Percentiles rank a stretch among this genome's conserved stretches.
Evolutionary conservation across 2,329 filamentous ascomycete genomes (phyloP).

Genomic region (Drechslerella stenobrocha): DNA sequence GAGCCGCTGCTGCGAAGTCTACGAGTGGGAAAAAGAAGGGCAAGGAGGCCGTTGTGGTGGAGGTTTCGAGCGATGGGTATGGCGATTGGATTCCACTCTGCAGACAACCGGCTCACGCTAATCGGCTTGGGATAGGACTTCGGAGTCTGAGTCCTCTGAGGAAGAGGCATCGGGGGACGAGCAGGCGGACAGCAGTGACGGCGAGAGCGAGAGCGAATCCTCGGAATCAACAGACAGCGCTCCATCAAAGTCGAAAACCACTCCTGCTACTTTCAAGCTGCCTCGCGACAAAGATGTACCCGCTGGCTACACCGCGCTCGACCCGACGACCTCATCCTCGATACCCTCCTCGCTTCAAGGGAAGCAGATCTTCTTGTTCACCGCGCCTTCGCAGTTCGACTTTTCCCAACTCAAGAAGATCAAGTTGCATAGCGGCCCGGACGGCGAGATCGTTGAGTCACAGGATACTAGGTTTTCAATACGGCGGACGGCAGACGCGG

Average conservation of each 20-base stretch:
- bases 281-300: conserved; percentile 35
- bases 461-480: conserved; percentile 29
- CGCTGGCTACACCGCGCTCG: conserved; percentile 27
- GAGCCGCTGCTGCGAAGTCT: conserved; percentile 12
- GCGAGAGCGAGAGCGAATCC: conserved; percentile 13
- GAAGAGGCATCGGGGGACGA: conserved; percentile 18
- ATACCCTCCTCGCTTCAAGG: conserved; percentile 35
- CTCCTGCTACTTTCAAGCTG: conserved; percentile 18
- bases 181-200: conserved; percentile 12
- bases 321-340: conserved; percentile 14
- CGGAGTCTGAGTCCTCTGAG: conserved; percentile 1
- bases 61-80: conserved; percentile 43
- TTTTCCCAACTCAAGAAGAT: conserved; percentile 43
- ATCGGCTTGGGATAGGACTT: background rate
- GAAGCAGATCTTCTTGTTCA: conserved; percentile 43
- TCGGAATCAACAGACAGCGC: conserved; percentile 11
- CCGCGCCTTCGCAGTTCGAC: conserved; percentile 34
- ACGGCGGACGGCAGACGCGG: conserved; percentile 23
- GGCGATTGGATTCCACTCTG: background rate
- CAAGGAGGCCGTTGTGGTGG: conserved; percentile 29
- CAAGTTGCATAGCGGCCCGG: conserved; percentile 28
- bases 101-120: conserved; percentile 1
- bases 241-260: background rate
- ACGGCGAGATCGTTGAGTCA: conserved; percentile 36
- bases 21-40: conserved; percentile 20